phyloP scores from a whole-genome alignment of 306 rosid species.

The Glycine latifolia region DNA sequence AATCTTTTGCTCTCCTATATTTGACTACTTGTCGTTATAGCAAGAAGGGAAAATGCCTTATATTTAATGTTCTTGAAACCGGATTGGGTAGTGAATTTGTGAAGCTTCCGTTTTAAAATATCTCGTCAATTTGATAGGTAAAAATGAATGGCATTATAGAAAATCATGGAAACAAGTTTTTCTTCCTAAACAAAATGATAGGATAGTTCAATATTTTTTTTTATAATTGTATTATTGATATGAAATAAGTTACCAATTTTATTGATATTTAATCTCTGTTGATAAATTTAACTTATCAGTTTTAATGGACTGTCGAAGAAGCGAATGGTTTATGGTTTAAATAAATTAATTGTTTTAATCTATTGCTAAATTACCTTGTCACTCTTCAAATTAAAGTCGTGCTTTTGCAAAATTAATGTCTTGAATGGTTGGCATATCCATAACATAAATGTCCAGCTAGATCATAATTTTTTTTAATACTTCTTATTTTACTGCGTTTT shows the following conservation, averaged over 20 bases:
- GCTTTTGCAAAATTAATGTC: constrained; percentile 7
- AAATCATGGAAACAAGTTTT: too few relatives aligned
- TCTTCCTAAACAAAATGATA: too few relatives aligned
- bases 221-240: background rate
- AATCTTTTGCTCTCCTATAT: background rate
- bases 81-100: background rate
- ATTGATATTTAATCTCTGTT: background rate
- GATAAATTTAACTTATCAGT: too few relatives aligned
- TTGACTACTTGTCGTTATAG: background rate
- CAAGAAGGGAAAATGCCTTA: background rate
- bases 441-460: too few relatives aligned
- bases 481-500: too few relatives aligned
- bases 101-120: too few relatives aligned
- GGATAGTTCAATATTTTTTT: too few relatives aligned
- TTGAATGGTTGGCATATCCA: too few relatives aligned
- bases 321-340: background rate
- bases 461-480: too few relatives aligned
- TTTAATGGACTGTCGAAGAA: too few relatives aligned
- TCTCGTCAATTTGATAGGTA: background rate
- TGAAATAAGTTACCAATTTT: too few relatives aligned
- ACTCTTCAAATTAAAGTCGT: constrained; percentile 28
- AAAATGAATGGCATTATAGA: background rate
- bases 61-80: background rate
- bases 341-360: background rate
- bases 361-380: background rate